Base-by-base conservation (phyloP, 176 grass and related monocot species). In the Typha latifolia region DNA sequence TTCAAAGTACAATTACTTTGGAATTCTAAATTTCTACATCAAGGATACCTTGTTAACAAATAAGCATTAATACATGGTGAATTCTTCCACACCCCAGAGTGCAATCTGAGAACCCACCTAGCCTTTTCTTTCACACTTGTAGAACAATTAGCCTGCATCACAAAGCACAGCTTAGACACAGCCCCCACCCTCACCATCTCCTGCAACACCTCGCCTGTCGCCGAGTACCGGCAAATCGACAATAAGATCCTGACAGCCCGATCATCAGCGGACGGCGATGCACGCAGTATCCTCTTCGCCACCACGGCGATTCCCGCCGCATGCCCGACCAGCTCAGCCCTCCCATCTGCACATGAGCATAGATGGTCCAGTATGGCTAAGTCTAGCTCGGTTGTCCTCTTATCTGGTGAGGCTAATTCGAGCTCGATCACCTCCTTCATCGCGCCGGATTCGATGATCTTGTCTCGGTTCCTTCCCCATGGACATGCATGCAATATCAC, bases 181-280 rank as follows among this genome's bases (percentile, higher is more conserved):
- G 66, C 87, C n/a, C 87, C 87, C 0, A 80, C 72, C 3, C 73
- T 48, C 1, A 78, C 48, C 87, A 90, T 90, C 82, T 90, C 87
- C 3, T 70, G 37, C 49, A 85, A 12, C 53, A 70, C 48, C 69
- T 69, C 73, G 27, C 72, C 63, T 0, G 73, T 66, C 49, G 80
- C 68, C 48, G 83, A 80, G 48, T 43, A 16, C 3, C 65, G 69
- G 5, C 13, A 62, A 1, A 85, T 72, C 1, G 64, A 66, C 32
- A 61, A 64, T 4, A 85, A 78, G 47, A 82, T 82, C 63, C 68
- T 79, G 67, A 89, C 74, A 0, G 75, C 86, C 71, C 71, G 48
- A 16, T 48, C 64, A 71, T 78, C 78, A 5, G 78, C 57, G 2
- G 55, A 50, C n/a, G 67, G 74, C 27, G 86, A 89, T 67, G 76